Evolutionary conservation across 805 yeast species (phyloP).

Genomic region (Lipomyces yamadae): DNA sequence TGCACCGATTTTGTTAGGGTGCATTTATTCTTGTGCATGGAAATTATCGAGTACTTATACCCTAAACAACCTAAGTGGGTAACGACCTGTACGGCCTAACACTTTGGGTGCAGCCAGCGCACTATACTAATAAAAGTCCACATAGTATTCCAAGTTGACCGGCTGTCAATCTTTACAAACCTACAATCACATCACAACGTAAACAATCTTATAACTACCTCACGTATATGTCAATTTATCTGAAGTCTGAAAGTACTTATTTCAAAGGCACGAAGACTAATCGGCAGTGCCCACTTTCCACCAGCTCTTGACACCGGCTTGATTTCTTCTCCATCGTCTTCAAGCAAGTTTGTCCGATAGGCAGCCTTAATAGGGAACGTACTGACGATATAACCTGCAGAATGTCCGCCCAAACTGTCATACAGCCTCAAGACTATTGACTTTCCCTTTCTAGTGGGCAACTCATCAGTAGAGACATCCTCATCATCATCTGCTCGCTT

Average conservation of each 20-base stretch:
- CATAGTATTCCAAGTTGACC: no score
- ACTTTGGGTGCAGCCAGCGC: no score
- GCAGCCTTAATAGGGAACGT: conserved; percentile 58
- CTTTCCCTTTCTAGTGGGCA: conserved; percentile 51
- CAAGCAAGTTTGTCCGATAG: conserved; percentile 52
- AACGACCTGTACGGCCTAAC: no score
- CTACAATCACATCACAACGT: no score
- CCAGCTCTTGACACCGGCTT: conserved; percentile 36
- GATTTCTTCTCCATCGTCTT: conserved; percentile 48
- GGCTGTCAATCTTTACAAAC: no score
- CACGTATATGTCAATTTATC: conserved; percentile 22
- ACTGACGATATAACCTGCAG: conserved; percentile 58
- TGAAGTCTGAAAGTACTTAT: conserved; percentile 64
- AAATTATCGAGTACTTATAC: no score
- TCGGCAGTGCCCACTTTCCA: conserved; percentile 44
- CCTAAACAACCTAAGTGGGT: no score
- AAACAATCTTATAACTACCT: no score
- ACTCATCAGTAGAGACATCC: conserved; percentile 46
- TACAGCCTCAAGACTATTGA: conserved; percentile 75
- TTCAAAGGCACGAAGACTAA: conserved; percentile 75
- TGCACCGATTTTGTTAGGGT: no score
- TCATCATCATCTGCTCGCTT: conserved; percentile 88
- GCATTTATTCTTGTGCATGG: no score
- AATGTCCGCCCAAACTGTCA: conserved; percentile 84
- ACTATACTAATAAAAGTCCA: no score